Evolutionary conservation across 345 rosid genomes (phyloP), one percentile per base, ranked within the genome.

Genomic region (Syzygium aqueum): DNA sequence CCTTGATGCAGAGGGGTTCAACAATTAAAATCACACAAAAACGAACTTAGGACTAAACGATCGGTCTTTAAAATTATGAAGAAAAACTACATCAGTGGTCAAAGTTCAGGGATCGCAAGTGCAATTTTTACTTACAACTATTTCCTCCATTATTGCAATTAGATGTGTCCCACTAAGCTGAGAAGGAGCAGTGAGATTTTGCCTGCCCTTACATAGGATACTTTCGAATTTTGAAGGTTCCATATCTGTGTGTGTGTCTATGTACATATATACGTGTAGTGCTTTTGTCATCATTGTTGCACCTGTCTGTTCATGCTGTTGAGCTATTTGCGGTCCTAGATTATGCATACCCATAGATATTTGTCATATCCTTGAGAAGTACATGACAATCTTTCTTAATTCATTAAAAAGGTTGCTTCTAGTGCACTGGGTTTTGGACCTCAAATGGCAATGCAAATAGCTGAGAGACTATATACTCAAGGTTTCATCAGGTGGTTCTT

Each of bases 381-480:
- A 25, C 49, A 37, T 73, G 25, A 73, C 82, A 19, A 10, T 73
- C 53, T 85, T 85, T 85, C 43, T 65, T 63, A 14, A 85, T 30
- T 28, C 53, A 73, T 73, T 37, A 33, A 37, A 73, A 84, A 97
- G 98, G 93, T 97, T 94, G 98, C 98, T 88, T 97, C 99, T 84
- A 96, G 99, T 92, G 96, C 99, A 80, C 88, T 97, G 89, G 98
- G 98, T 43, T 90, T 94, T 88, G 99, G 98, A 85, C 99, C 99
- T 92, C 99, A 97, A 89, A 89, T 91, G 89, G 92, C 99, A 88
- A 97, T 97, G 99, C 98, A 97, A 83, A 90, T 96, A 65, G 95
- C 98, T 37, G 99, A 97, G 89, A 95, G 96, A 90, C 91, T 97
- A 87, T 97, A 97, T 89, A 96, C 95, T 85, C 98, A 95, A 89